Percentiles rank a stretch among this genome's conserved stretches.
Evolutionary conservation across 2,329 filamentous ascomycete genomes (phyloP).

Genomic region (Remersonia thermophila): DNA sequence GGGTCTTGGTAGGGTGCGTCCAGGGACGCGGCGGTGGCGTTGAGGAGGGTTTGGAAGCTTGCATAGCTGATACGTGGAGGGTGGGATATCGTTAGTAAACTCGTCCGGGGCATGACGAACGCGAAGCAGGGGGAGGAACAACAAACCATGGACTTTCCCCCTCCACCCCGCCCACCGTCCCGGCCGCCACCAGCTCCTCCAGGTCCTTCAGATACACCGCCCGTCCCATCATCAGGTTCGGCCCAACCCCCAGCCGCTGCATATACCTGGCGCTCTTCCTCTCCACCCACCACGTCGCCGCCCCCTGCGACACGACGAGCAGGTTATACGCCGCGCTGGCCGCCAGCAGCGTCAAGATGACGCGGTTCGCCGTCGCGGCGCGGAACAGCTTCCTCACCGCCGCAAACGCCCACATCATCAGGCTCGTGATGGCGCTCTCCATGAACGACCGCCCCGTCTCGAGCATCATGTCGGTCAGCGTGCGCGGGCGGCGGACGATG

Average conservation of each 20-base stretch:
- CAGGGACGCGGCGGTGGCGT: conserved; percentile 44
- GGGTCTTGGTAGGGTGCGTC: conserved; percentile 44
- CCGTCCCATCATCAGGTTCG: conserved; percentile 71
- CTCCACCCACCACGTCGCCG: conserved; percentile 74
- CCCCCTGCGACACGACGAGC: conserved; percentile 61
- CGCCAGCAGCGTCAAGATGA: conserved; percentile 58
- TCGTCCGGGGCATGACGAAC: not conserved
- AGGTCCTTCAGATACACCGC: conserved; percentile 75
- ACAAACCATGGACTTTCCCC: conserved; percentile 39
- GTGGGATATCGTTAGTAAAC: not conserved
- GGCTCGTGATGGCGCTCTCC: conserved; percentile 60
- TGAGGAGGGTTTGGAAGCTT: conserved; percentile 49
- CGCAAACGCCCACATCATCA: conserved; percentile 67
- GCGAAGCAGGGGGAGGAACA: not conserved
- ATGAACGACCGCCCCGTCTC: conserved; percentile 62
- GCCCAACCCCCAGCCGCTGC: conserved; percentile 64
- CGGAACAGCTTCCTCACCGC: conserved; percentile 53
- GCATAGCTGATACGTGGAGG: conserved; percentile 32
- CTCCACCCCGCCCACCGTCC: conserved; percentile 20
- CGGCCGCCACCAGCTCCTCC: conserved; percentile 44
- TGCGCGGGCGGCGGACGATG: conserved; percentile 47
- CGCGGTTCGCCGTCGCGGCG: conserved; percentile 57
- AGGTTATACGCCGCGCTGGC: conserved; percentile 62
- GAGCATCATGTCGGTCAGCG: conserved; percentile 55
- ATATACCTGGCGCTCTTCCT: conserved; percentile 71